Conservation (phyloP, 2,329 filamentous ascomycete species). For the Talaromyces islandicus region DNA sequence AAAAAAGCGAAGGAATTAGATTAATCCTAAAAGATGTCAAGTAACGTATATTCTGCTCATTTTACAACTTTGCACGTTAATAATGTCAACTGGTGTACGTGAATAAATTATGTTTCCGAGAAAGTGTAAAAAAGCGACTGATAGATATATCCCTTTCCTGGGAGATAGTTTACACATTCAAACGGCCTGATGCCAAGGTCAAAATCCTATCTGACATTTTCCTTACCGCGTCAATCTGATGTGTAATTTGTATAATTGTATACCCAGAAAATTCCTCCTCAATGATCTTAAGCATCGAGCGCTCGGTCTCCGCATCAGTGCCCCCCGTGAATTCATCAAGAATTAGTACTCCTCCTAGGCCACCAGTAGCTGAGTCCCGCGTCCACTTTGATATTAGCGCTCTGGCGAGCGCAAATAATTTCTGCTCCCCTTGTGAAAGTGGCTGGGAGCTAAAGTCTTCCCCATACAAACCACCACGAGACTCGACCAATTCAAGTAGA, state of each 20-base stretch:
- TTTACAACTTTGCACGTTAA: too few species aligned
- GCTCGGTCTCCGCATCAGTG: constrained; percentile 2
- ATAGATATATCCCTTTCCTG: too few species aligned
- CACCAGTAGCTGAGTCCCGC: not conserved
- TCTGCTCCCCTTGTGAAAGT: constrained; percentile 45
- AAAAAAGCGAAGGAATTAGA: too few species aligned
- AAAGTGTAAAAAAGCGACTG: too few species aligned
- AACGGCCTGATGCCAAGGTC: not conserved
- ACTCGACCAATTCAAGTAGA: constrained; percentile 36
- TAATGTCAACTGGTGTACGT: too few species aligned
- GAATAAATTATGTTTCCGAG: too few species aligned
- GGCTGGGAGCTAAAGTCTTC: constrained; percentile 23
- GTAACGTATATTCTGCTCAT: too few species aligned
- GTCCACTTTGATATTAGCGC: constrained; percentile 17
- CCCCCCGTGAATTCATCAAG: constrained; percentile 3
- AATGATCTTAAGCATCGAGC: not conserved
- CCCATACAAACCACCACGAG: constrained; percentile 33
- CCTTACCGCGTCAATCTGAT: not conserved
- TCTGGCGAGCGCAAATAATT: constrained; percentile 46
- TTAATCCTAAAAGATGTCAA: too few species aligned
- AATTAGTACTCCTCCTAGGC: not conserved
- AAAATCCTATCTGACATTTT: not conserved
- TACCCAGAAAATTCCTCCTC: constrained; percentile 2
- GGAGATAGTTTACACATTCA: too few species aligned
- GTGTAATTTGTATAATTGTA: constrained; percentile 3